Conservation (phyloP, 345 rosid genomes). For the Hibiscus mutabilis region DNA sequence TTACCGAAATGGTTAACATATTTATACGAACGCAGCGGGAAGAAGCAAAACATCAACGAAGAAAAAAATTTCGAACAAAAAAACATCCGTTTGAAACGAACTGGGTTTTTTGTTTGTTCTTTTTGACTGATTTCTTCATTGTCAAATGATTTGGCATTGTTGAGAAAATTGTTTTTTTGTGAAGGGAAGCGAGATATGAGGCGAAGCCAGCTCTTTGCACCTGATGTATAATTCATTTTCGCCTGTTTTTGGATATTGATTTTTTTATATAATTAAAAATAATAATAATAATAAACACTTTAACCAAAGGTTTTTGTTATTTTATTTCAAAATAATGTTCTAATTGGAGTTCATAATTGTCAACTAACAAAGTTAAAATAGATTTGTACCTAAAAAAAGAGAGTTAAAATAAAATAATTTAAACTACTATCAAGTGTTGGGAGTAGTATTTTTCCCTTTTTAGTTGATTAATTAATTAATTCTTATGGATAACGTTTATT, state of each 20-base stretch:
- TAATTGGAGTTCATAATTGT: too few relatives aligned
- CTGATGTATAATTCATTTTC: neutral
- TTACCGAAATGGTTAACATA: neutral
- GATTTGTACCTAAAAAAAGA: too few relatives aligned
- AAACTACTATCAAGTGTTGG: neutral
- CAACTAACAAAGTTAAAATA: too few relatives aligned
- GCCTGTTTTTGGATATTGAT: neutral
- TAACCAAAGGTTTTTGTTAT: neutral
- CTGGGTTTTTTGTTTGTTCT: neutral
- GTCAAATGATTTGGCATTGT: neutral
- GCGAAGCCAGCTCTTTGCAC: neutral
- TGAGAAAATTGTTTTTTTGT: neutral
- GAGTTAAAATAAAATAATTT: too few relatives aligned
- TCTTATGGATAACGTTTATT: neutral
- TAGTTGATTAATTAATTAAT: too few relatives aligned
- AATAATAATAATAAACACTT: too few relatives aligned
- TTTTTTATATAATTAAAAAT: too few relatives aligned
- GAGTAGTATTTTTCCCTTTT: neutral
- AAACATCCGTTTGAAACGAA: neutral
- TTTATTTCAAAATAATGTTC: neutral
- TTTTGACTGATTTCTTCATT: neutral
- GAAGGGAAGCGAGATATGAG: conserved; percentile 2
- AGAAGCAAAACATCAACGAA: neutral
- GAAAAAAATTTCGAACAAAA: neutral
- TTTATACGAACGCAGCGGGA: neutral